These are phyloP conservation scores for Ananas comosus DNA, from an alignment of 176 grass and related monocot genomes.

Conservation along the genomic window DNA sequence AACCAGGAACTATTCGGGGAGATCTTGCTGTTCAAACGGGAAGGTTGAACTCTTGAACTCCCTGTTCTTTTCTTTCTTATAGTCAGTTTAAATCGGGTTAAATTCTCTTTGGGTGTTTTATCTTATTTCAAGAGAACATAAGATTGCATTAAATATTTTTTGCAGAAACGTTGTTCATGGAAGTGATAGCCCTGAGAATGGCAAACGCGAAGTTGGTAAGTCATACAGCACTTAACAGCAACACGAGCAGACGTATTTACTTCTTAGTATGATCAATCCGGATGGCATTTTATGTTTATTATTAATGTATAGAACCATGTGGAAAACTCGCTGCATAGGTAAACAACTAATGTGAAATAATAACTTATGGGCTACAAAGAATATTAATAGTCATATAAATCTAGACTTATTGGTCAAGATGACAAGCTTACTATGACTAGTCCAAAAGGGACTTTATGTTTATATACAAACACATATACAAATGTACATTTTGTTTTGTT, in stretches of 20 bases:
- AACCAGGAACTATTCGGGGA: slow-evolving; percentile 83
- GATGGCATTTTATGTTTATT: background rate
- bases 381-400: too few relatives aligned
- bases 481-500: too few relatives aligned
- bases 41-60: slow-evolving; percentile 37
- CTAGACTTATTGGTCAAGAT: too few relatives aligned
- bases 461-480: too few relatives aligned
- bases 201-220: slow-evolving; percentile 75
- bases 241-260: background rate
- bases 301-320: background rate
- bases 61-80: slow-evolving; percentile 14
- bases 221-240: slow-evolving; percentile 13
- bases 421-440: too few relatives aligned
- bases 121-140: background rate
- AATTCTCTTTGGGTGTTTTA: background rate
- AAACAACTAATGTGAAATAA: background rate
- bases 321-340: background rate
- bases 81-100: background rate
- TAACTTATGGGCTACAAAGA: too few relatives aligned
- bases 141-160: background rate
- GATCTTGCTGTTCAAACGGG: slow-evolving; percentile 97
- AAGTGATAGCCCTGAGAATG: slow-evolving; percentile 94
- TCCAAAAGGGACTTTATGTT: too few relatives aligned
- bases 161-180: slow-evolving; percentile 92
- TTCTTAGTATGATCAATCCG: background rate